Percentiles rank a stretch among this genome's conserved stretches.
phyloP scores from a whole-genome alignment of 768 basidiomycete species.

The Glaciozyma antarctica region DNA sequence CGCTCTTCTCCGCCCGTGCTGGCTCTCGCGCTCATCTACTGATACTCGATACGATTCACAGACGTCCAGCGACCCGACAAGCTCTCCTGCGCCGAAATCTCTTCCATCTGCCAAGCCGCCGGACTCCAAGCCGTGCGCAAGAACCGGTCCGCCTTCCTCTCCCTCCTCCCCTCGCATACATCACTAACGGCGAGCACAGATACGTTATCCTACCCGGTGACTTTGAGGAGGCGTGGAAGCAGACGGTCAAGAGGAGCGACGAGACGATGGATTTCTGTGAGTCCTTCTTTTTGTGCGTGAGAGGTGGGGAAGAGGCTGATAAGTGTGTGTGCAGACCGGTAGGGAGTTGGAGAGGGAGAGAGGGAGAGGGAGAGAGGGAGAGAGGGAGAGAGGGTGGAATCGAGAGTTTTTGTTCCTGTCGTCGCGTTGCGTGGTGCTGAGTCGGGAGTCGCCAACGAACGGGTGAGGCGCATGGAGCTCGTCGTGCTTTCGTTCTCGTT shows the following conservation, averaged over 20 bases:
- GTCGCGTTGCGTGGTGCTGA: too few species aligned
- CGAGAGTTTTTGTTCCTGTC: too few species aligned
- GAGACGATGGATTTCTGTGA: conserved; percentile 94
- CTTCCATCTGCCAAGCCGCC: conserved; percentile 90
- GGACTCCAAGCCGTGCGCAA: conserved; percentile 98
- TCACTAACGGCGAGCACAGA: conserved; percentile 6
- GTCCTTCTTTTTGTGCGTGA: conserved; percentile 21
- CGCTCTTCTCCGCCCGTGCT: not conserved
- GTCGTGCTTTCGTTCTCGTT: too few species aligned
- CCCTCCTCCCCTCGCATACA: not conserved
- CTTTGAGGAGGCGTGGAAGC: conserved; percentile 99
- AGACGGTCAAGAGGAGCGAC: conserved; percentile 91
- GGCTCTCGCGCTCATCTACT: not conserved
- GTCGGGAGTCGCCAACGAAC: too few species aligned
- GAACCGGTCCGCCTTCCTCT: conserved; percentile 51
- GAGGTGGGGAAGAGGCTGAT: too few species aligned
- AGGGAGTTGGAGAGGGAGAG: too few species aligned
- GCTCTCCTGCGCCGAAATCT: conserved; percentile 88
- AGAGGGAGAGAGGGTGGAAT: too few species aligned
- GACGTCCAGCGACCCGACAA: conserved; percentile 95
- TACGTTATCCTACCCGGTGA: conserved; percentile 94
- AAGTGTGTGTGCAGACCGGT: too few species aligned
- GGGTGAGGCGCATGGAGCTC: too few species aligned
- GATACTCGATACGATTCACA: conserved; percentile 37
- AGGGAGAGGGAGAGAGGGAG: too few species aligned